Evolutionary conservation across 1,284 basidiomycete species (phyloP).

Genomic region (Polyporus tsugae): DNA sequence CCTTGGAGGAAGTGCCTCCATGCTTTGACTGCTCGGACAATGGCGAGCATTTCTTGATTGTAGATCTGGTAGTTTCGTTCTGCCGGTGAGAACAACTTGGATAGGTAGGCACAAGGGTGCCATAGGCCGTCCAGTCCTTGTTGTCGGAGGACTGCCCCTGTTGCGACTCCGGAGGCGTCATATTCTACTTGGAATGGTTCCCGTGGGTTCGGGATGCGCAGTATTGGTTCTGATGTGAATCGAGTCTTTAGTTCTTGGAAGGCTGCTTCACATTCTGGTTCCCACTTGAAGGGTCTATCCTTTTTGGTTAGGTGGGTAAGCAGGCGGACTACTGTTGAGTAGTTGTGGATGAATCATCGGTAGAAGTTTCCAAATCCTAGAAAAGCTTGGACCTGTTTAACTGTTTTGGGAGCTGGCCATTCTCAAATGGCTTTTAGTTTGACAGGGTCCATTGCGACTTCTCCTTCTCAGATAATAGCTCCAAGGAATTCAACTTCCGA

Average conservation of each 20-base stretch:
- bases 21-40: conserved; percentile 43
- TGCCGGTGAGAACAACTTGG: conserved; percentile 38
- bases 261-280: conserved; percentile 26
- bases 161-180: conserved; percentile 28
- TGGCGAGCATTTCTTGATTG: conserved; percentile 55
- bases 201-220: conserved; percentile 29
- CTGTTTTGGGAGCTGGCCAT: conserved; percentile 46
- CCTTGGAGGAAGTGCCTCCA: conserved; percentile 44
- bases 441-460: conserved; percentile 45
- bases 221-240: conserved; percentile 37
- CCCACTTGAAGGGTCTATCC: conserved; percentile 34
- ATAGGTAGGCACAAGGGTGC: conserved; percentile 43
- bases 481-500: conserved; percentile 47
- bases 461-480: conserved; percentile 40
- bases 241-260: conserved; percentile 42
- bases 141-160: background rate
- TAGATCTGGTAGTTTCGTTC: conserved; percentile 56
- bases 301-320: conserved; percentile 41
- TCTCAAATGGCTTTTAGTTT: conserved; percentile 46
- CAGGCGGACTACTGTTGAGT: conserved; percentile 20
- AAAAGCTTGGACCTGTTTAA: conserved; percentile 45
- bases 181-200: conserved; percentile 33
- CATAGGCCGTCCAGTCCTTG: conserved; percentile 17
- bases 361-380: conserved; percentile 56
- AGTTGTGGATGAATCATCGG: conserved; percentile 49